phyloP scores from a whole-genome alignment of 2,329 filamentous ascomycete genomes.

The Epicoccum nigrum region DNA sequence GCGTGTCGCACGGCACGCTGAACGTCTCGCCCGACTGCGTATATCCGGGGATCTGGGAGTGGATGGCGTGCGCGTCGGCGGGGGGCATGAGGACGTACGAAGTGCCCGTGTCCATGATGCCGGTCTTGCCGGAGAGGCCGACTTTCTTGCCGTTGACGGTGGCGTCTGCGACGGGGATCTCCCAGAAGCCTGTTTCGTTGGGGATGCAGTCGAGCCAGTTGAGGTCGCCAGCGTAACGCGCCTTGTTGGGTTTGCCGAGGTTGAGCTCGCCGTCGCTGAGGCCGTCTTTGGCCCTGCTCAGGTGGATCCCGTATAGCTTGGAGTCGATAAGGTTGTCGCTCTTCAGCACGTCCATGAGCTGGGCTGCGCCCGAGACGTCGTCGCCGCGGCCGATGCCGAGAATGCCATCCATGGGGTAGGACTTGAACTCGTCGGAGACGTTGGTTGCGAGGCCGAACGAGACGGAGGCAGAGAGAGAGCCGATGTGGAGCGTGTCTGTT shows the following conservation, averaged over 20 bases:
- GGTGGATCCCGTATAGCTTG: conserved; percentile 73
- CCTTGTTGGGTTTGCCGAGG: conserved; percentile 72
- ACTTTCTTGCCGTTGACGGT: conserved; percentile 63
- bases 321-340: conserved; percentile 62
- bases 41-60: conserved; percentile 70
- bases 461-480: conserved; percentile 67
- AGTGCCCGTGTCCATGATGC: conserved; percentile 85
- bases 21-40: conserved; percentile 66
- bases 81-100: conserved; percentile 77
- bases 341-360: conserved; percentile 69
- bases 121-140: conserved; percentile 58
- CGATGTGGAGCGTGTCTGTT: conserved; percentile 70
- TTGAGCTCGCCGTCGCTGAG: conserved; percentile 75
- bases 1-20: conserved; percentile 74
- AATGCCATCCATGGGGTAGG: conserved; percentile 88
- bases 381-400: conserved; percentile 73
- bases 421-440: conserved; percentile 74
- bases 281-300: conserved; percentile 71
- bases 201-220: conserved; percentile 65
- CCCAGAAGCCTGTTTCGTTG: conserved; percentile 68
- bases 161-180: conserved; percentile 71
- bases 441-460: conserved; percentile 74
- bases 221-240: conserved; percentile 71
- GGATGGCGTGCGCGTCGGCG: conserved; percentile 69
- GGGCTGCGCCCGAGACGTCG: conserved; percentile 48